A percentile compares a stretch with the other conserved stretches of the same genome.
Conservation (phyloP, 2,329 filamentous ascomycete genomes). For the Ciborinia camelliae region DNA sequence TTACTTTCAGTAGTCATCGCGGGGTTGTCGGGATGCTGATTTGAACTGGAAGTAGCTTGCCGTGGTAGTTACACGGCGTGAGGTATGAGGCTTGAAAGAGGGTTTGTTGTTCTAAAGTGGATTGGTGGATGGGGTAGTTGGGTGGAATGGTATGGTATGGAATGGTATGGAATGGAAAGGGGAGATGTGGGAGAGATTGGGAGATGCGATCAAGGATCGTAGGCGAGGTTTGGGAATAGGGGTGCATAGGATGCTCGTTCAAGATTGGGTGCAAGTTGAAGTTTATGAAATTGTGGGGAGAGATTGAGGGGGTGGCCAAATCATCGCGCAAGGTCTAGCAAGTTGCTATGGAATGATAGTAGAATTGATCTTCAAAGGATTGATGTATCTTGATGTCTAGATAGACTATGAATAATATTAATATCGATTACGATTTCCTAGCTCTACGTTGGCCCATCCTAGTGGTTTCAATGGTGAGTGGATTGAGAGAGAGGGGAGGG, state of each 20-base stretch:
- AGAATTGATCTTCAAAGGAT: neutral
- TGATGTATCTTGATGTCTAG: neutral
- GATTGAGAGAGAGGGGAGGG: too few relatives aligned
- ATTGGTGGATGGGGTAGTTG: neutral
- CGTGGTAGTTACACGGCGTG: neutral
- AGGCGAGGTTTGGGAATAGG: too few relatives aligned
- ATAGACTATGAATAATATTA: neutral
- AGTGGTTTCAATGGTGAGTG: too few relatives aligned
- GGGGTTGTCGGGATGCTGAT: neutral
- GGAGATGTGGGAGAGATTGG: neutral
- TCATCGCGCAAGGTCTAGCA: too few relatives aligned
- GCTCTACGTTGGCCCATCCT: too few relatives aligned
- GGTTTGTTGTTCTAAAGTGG: neutral
- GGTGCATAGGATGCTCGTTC: neutral
- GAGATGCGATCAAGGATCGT: too few relatives aligned
- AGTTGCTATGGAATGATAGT: neutral
- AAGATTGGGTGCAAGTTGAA: neutral
- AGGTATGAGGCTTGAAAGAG: neutral
- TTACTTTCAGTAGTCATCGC: neutral
- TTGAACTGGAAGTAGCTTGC: neutral
- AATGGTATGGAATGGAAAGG: neutral
- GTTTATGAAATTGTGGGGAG: neutral
- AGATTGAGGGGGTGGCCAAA: neutral
- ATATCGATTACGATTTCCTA: too few relatives aligned
- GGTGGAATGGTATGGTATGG: too few relatives aligned